These are phyloP conservation scores for Ophiostoma populinum DNA, from an alignment of 2,329 filamentous ascomycete species.

Conservation along the genomic window DNA sequence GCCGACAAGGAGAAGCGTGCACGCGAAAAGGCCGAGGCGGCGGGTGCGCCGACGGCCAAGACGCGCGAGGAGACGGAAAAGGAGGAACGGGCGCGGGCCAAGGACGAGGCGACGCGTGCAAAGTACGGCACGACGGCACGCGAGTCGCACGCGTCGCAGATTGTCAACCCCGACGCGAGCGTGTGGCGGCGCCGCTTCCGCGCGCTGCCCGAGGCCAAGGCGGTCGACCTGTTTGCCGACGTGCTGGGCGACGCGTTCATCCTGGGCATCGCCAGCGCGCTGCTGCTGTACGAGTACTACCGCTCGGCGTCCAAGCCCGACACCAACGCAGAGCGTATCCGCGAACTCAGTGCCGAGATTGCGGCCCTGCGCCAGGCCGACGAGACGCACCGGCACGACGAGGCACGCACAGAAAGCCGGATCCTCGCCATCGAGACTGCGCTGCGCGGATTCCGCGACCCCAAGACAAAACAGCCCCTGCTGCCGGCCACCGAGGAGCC, in stretches of 20 bases:
- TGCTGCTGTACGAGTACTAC: slow-evolving; percentile 47
- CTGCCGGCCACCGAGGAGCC: slow-evolving; percentile 20
- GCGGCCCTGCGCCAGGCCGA: slow-evolving; percentile 32
- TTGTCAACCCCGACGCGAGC: slow-evolving; percentile 17
- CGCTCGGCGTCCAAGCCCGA: slow-evolving; percentile 43
- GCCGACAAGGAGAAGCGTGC: slow-evolving; percentile 37
- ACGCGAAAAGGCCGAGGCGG: slow-evolving; percentile 44
- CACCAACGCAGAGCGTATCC: slow-evolving; percentile 33
- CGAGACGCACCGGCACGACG: slow-evolving; percentile 31
- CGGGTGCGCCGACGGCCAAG: slow-evolving; percentile 46
- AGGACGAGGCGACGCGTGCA: slow-evolving; percentile 33
- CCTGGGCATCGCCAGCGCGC: slow-evolving; percentile 34
- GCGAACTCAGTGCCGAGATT: slow-evolving; percentile 29
- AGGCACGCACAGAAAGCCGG: slow-evolving; percentile 25
- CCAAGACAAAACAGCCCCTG: slow-evolving; percentile 38
- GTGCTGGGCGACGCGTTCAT: slow-evolving; percentile 48
- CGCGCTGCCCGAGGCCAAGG: slow-evolving; percentile 44
- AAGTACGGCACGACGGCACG: slow-evolving; percentile 24
- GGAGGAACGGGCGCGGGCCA: slow-evolving; percentile 26
- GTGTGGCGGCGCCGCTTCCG: slow-evolving; percentile 47
- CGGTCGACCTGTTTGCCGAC: slow-evolving; percentile 49
- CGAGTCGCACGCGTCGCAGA: slow-evolving; percentile 20
- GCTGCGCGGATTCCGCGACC: slow-evolving; percentile 32
- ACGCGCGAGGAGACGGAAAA: slow-evolving; percentile 42
- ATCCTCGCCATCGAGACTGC: slow-evolving; percentile 37